phyloP scores from a whole-genome alignment of 306 rosid genomes.

The Pyrus communis region DNA sequence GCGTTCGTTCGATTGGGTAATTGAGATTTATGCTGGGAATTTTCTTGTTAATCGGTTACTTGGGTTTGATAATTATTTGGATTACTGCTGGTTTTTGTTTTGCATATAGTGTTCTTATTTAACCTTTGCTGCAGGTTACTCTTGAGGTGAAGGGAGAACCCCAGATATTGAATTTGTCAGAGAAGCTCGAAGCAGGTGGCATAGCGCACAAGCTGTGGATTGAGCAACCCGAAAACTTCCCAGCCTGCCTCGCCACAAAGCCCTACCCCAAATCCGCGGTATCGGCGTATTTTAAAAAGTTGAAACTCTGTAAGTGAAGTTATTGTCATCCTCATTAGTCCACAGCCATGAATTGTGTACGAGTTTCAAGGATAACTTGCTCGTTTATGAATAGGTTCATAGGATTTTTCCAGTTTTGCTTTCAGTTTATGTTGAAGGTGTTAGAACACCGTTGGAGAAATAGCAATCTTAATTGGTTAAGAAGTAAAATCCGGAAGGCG shows the following conservation, averaged over 20 bases:
- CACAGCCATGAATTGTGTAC: background rate
- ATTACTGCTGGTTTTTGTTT: background rate
- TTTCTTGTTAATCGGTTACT: background rate
- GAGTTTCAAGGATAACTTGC: background rate
- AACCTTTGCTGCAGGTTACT: constrained; percentile 45
- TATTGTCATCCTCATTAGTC: background rate
- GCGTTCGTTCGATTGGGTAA: background rate
- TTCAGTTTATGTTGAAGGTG: background rate
- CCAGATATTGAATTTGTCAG: constrained; percentile 60
- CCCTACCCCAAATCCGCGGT: constrained; percentile 68
- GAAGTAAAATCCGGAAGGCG: background rate
- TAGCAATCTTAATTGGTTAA: background rate
- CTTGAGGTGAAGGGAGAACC: constrained; percentile 80
- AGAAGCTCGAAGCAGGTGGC: constrained; percentile 54
- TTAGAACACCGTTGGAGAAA: background rate
- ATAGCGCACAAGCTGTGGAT: constrained; percentile 72
- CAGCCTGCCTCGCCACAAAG: constrained; percentile 80
- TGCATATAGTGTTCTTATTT: background rate
- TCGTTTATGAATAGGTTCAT: background rate
- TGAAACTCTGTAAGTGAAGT: constrained; percentile 76
- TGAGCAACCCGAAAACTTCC: constrained; percentile 76
- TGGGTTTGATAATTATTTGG: background rate
- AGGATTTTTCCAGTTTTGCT: background rate
- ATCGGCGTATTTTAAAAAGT: constrained; percentile 58
- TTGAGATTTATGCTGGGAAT: background rate